phyloP scores from a whole-genome alignment of 1,284 basidiomycete genomes.

The Melampsora americana region DNA sequence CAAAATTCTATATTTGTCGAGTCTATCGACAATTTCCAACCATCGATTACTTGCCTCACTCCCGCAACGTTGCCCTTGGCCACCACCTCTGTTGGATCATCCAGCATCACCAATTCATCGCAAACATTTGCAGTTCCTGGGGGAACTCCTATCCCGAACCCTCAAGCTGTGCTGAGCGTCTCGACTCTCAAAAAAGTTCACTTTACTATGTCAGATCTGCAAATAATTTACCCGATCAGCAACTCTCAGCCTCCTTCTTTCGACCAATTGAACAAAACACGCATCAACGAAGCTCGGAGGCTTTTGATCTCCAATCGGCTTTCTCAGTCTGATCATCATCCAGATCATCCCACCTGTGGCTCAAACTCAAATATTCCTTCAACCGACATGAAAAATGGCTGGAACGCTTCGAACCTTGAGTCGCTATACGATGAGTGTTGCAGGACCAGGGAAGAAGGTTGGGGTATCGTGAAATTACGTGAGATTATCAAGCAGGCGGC shows the following conservation, averaged over 20 bases:
- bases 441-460: slow-evolving; percentile 66
- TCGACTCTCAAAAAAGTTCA: slow-evolving; percentile 49
- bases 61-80: background rate
- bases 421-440: slow-evolving; percentile 78
- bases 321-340: slow-evolving; percentile 68
- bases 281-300: slow-evolving; percentile 70
- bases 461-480: slow-evolving; percentile 65
- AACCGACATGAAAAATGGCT: slow-evolving; percentile 63
- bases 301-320: slow-evolving; percentile 77
- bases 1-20: background rate
- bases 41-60: slow-evolving; percentile 12
- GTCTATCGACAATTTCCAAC: background rate
- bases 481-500: slow-evolving; percentile 64
- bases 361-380: slow-evolving; percentile 57
- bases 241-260: slow-evolving; percentile 45
- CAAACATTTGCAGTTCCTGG: slow-evolving; percentile 7
- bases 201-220: slow-evolving; percentile 51
- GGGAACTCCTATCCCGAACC: background rate
- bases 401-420: slow-evolving; percentile 74
- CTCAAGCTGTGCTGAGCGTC: slow-evolving; percentile 46
- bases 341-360: slow-evolving; percentile 63
- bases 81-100: slow-evolving; percentile 49
- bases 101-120: slow-evolving; percentile 52
- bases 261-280: slow-evolving; percentile 74
- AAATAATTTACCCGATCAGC: slow-evolving; percentile 52